A percentile compares a stretch with the other conserved stretches of the same genome.
These are phyloP conservation scores for Gleditsia sinensis DNA, from an alignment of 306 rosid genomes.

Conservation along the genomic window DNA sequence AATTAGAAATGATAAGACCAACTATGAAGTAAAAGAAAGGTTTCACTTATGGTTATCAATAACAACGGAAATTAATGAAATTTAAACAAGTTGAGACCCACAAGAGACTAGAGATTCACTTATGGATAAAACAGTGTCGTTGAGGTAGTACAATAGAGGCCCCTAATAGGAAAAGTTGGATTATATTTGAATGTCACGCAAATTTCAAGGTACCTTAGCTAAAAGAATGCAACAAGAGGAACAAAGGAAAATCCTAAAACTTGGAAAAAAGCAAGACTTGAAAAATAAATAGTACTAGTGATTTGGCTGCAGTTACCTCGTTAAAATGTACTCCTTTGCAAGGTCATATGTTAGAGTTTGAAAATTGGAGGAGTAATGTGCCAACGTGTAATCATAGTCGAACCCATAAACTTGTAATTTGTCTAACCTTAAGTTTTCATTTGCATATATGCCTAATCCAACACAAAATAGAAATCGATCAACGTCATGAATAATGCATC, in stretches of 20 bases:
- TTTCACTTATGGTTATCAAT: no score
- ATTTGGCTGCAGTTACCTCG: constrained; percentile 58
- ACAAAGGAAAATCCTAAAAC: background rate
- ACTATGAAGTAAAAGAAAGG: no score
- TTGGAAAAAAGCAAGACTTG: background rate
- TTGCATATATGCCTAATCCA: constrained; percentile 81
- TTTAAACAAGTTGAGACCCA: no score
- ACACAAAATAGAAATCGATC: constrained; percentile 10
- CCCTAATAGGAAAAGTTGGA: constrained; percentile 89
- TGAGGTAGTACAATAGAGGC: no score
- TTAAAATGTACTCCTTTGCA: constrained; percentile 82
- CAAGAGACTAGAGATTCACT: no score
- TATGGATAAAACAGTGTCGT: no score
- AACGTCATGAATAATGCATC: background rate
- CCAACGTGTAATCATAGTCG: constrained; percentile 94
- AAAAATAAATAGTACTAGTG: background rate
- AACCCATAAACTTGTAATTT: constrained; percentile 85
- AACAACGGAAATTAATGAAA: no score
- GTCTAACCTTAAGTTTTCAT: constrained; percentile 82
- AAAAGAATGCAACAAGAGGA: constrained; percentile 43
- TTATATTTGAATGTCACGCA: constrained; percentile 77
- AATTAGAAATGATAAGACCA: no score
- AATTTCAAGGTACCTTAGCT: constrained; percentile 82
- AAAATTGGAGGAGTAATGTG: constrained; percentile 80
- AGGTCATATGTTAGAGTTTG: constrained; percentile 93